Evolutionary conservation across 1,284 basidiomycete genomes (phyloP).

Genomic region (Ceratobasidium sp.): DNA sequence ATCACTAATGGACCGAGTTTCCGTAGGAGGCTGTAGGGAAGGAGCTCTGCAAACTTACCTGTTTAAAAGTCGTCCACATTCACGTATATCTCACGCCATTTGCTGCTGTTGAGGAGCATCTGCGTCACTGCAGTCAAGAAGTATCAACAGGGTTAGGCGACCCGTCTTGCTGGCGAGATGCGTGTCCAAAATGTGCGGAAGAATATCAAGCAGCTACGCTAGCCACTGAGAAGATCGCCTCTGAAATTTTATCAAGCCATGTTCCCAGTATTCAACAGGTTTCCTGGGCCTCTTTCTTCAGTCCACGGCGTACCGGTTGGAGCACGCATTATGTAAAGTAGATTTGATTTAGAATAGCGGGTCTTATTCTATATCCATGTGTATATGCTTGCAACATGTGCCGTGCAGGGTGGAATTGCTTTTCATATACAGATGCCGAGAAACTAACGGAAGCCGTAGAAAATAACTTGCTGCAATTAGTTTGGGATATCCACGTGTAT

Average conservation of each 20-base stretch:
- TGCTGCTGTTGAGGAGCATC: not conserved
- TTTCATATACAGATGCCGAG: no score
- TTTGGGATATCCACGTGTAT: no score
- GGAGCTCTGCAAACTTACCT: not conserved
- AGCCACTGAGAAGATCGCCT: not conserved
- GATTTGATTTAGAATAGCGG: no score
- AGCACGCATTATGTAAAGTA: not conserved
- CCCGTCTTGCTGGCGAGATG: not conserved
- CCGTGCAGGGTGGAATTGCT: no score
- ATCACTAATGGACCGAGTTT: not conserved
- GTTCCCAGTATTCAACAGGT: not conserved
- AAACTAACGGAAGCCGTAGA: no score
- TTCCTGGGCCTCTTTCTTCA: constrained; percentile 3
- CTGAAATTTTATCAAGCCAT: not conserved
- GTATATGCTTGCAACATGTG: no score
- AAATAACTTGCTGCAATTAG: no score
- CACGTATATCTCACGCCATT: not conserved
- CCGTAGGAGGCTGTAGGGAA: not conserved
- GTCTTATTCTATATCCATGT: no score
- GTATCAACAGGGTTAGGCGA: not conserved
- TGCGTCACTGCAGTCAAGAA: not conserved
- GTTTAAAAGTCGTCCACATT: not conserved
- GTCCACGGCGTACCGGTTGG: not conserved
- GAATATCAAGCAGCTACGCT: not conserved
- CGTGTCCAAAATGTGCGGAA: not conserved